These are phyloP conservation scores for Termitomyces sp. DNA, from an alignment of 768 basidiomycete genomes.

Conservation along the genomic window DNA sequence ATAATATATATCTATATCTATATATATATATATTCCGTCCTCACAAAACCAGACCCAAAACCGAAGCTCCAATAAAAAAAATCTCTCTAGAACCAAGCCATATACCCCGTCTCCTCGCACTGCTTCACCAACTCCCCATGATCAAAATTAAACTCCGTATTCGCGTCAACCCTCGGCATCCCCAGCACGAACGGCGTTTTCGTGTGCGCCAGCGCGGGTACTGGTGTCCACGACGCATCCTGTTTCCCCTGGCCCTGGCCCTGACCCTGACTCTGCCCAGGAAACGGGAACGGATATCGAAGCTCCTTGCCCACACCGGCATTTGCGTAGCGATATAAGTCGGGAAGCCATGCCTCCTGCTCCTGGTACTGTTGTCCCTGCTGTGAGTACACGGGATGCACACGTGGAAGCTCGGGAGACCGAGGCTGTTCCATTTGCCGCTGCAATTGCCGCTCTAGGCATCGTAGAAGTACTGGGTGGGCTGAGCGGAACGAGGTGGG, in stretches of 20 bases:
- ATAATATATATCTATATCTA: background rate
- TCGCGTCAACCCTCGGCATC: slow-evolving; percentile 45
- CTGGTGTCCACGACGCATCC: background rate
- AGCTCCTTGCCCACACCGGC: slow-evolving; percentile 37
- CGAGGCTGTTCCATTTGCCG: slow-evolving; percentile 2
- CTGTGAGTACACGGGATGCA: slow-evolving; percentile 1
- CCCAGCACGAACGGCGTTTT: slow-evolving; percentile 37
- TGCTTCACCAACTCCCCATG: slow-evolving; percentile 51
- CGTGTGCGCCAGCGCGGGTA: slow-evolving; percentile 6
- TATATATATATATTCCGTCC: background rate
- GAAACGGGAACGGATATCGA: slow-evolving; percentile 26
- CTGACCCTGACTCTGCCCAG: slow-evolving; percentile 16
- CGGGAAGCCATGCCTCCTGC: slow-evolving; percentile 32
- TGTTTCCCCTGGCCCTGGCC: slow-evolving; percentile 9
- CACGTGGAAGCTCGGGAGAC: slow-evolving; percentile 4
- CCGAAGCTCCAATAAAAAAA: background rate
- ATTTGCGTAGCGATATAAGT: slow-evolving; percentile 40
- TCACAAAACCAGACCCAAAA: background rate
- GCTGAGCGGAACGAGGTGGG: slow-evolving; percentile 30
- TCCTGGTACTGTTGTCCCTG: slow-evolving; percentile 10
- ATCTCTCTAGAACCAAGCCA: slow-evolving; percentile 63
- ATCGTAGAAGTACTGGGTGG: slow-evolving; percentile 26
- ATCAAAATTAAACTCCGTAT: slow-evolving; percentile 55
- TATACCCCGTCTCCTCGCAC: slow-evolving; percentile 56
- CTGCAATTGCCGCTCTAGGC: slow-evolving; percentile 24